Conservation (phyloP, 208 protist genomes). For the Giardia muris region DNA sequence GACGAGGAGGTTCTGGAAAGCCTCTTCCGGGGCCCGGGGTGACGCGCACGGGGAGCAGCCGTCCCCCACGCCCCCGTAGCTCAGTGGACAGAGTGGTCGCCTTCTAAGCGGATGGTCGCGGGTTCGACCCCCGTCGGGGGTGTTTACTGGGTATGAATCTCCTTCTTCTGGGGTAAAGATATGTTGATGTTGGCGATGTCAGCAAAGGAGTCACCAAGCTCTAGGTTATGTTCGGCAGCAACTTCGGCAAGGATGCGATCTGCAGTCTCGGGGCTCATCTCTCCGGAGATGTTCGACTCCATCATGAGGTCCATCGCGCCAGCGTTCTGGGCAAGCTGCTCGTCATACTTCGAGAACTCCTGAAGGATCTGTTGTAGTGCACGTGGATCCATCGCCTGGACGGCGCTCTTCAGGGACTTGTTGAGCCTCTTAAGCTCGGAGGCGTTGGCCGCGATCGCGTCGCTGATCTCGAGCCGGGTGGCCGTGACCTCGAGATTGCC, state of each 20-base stretch:
- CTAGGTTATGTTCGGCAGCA: neutral
- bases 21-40: neutral
- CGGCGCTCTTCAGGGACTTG: neutral
- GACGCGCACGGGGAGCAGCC: no score
- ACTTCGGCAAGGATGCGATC: neutral
- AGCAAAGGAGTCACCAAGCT: neutral
- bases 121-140: neutral
- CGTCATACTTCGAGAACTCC: neutral
- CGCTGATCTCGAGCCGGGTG: neutral
- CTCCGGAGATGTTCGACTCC: neutral
- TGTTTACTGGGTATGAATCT: neutral
- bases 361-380: neutral
- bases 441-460: neutral
- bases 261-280: neutral
- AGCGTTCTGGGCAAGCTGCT: neutral
- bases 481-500: neutral
- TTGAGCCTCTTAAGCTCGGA: neutral
- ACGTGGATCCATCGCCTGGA: neutral
- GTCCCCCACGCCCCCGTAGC: neutral
- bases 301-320: neutral
- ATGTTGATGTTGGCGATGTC: neutral
- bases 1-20: neutral
- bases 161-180: neutral
- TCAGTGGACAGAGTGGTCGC: constrained; percentile 1
- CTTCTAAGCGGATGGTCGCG: neutral